phyloP scores from a whole-genome alignment of 176 grass and related monocot species.

The Rhynchospora tenuis region DNA sequence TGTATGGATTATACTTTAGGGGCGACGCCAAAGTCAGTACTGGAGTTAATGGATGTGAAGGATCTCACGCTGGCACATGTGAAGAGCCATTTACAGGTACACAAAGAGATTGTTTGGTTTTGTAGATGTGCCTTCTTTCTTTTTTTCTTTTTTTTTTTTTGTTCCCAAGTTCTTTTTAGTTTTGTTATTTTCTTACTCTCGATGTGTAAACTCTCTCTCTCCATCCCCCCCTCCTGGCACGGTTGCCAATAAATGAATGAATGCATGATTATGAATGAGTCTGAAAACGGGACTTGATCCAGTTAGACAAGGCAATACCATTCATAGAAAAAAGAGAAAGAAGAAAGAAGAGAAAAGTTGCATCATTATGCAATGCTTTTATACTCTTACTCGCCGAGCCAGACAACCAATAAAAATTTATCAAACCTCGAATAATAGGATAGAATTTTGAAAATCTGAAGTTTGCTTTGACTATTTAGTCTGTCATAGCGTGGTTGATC shows the following conservation, averaged over 20 bases:
- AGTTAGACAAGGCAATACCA: slow-evolving; percentile 51
- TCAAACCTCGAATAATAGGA: neutral
- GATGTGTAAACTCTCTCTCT: neutral
- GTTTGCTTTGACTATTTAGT: neutral
- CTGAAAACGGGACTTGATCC: slow-evolving; percentile 16
- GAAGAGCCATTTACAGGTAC: slow-evolving; percentile 99
- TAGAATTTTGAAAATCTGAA: neutral
- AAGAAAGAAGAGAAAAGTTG: slow-evolving; percentile 19
- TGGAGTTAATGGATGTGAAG: slow-evolving; percentile 99
- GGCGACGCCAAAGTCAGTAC: slow-evolving; percentile 93
- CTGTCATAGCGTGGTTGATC: slow-evolving; percentile 26
- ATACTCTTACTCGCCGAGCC: neutral
- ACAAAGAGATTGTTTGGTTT: neutral
- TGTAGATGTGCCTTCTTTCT: slow-evolving; percentile 2
- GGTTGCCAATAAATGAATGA: slow-evolving; percentile 44
- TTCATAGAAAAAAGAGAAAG: slow-evolving; percentile 34
- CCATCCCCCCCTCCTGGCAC: slow-evolving; percentile 39
- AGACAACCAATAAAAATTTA: neutral
- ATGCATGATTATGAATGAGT: slow-evolving; percentile 40
- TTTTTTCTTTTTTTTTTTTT: neutral
- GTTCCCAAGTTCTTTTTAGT: neutral
- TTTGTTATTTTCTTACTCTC: slow-evolving; percentile 12
- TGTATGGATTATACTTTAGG: slow-evolving; percentile 36
- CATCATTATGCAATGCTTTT: slow-evolving; percentile 11
- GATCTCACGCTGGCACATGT: slow-evolving; percentile 99